Conservation (phyloP, 2,329 filamentous ascomycete species). For the Aspergillus sp. region DNA sequence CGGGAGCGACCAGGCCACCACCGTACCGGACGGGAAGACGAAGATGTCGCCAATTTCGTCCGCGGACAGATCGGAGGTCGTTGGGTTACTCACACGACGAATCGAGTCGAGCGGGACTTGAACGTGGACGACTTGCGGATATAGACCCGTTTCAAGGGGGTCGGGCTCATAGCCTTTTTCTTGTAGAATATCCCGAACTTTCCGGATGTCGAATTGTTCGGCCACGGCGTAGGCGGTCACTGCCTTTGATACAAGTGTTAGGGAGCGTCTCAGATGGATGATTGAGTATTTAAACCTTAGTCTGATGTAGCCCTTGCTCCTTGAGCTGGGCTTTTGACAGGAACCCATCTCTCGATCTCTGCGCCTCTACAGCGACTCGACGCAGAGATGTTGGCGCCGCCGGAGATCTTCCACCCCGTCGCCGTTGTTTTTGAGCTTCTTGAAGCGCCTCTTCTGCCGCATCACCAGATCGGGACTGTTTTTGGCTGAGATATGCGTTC, state of each 20-base stretch:
- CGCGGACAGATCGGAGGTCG: constrained; percentile 35
- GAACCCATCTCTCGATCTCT: constrained; percentile 57
- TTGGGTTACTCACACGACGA: constrained; percentile 42
- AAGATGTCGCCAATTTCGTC: constrained; percentile 77
- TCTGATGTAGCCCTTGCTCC: constrained; percentile 36
- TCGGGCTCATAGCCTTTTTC: constrained; percentile 62
- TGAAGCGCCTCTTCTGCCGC: constrained; percentile 11
- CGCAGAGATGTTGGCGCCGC: constrained; percentile 72
- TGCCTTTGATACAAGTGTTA: constrained; percentile 32
- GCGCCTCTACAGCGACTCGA: constrained; percentile 81
- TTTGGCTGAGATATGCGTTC: constrained; percentile 54
- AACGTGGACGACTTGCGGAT: constrained; percentile 65
- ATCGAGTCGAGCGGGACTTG: constrained; percentile 49
- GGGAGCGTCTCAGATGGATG: constrained; percentile 12
- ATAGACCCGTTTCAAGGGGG: constrained; percentile 60
- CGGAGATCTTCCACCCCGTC: constrained; percentile 50
- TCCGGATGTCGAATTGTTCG: constrained; percentile 63
- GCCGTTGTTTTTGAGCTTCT: constrained; percentile 40
- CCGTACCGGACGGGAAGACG: constrained; percentile 89
- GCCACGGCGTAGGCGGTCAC: constrained; percentile 67
- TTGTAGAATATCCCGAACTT: constrained; percentile 57
- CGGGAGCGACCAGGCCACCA: constrained; percentile 88
- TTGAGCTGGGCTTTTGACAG: constrained; percentile 45
- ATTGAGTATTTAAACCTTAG: constrained; percentile 30
- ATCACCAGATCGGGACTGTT: constrained; percentile 21